These are phyloP conservation scores for Pseudogymnoascus sp. DNA, from an alignment of 2,329 filamentous ascomycete genomes.

Conservation along the genomic window DNA sequence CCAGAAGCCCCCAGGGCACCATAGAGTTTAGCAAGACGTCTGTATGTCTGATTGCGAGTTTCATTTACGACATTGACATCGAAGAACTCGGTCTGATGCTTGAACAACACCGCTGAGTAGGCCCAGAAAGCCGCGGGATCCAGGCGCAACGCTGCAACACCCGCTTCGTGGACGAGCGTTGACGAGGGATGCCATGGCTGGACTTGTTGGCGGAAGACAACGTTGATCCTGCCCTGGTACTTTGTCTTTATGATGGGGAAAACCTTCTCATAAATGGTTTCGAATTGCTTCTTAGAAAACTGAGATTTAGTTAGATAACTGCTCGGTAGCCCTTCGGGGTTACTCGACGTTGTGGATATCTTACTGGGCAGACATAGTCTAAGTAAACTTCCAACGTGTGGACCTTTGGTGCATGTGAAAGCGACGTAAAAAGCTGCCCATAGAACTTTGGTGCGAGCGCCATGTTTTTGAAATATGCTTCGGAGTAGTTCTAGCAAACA, in stretches of 20 bases:
- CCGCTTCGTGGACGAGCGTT: conserved; percentile 76
- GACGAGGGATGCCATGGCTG: conserved; percentile 93
- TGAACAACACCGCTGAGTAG: conserved; percentile 62
- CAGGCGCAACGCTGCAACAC: conserved; percentile 67
- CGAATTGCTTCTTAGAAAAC: conserved; percentile 63
- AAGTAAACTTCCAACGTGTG: conserved; percentile 64
- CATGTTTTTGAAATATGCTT: conserved; percentile 41
- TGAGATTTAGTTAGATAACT: conserved; percentile 33
- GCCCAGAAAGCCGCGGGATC: conserved; percentile 68
- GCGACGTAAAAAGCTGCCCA: conserved; percentile 54
- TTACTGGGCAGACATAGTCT: conserved; percentile 79
- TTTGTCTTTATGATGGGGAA: conserved; percentile 56
- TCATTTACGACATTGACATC: conserved; percentile 80
- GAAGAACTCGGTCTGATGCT: conserved; percentile 69
- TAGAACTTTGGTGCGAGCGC: conserved; percentile 72
- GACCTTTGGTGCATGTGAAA: conserved; percentile 37
- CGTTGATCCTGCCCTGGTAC: conserved; percentile 53
- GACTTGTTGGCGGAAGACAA: conserved; percentile 86
- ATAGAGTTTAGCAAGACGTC: conserved; percentile 67
- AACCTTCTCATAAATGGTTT: conserved; percentile 62
- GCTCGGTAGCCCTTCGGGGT: neutral
- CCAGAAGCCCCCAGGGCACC: conserved; percentile 44
- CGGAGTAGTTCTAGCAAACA: conserved; percentile 11
- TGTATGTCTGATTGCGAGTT: conserved; percentile 76
- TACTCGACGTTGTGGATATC: conserved; percentile 7